Conservation (phyloP, 202 grass and related monocot species). For the Carex arenaria region DNA sequence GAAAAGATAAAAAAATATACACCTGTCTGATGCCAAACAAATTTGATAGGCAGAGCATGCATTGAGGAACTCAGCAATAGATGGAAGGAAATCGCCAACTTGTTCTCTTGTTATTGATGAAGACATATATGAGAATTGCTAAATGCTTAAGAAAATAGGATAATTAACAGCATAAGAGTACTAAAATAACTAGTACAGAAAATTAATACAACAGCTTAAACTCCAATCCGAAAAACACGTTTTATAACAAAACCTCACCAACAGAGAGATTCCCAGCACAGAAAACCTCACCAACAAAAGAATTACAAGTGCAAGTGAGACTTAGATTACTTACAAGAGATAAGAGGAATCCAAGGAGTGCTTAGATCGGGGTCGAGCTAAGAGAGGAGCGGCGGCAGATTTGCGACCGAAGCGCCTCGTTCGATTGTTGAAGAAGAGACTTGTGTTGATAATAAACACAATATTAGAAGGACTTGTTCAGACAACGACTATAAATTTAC, state of each 20-base stretch:
- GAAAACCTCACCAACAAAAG: background rate
- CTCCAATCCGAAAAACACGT: background rate
- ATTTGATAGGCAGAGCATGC: slow-evolving; percentile 72
- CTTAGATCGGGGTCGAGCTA: slow-evolving; percentile 46
- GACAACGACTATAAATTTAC: too few relatives aligned
- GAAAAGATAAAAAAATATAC: slow-evolving; percentile 24
- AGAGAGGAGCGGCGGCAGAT: slow-evolving; percentile 47
- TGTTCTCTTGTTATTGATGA: slow-evolving; percentile 35
- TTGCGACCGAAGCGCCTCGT: slow-evolving; percentile 57
- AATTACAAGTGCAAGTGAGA: background rate
- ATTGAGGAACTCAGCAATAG: slow-evolving; percentile 48
- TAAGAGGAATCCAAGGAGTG: slow-evolving; percentile 89
- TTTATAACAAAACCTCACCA: background rate
- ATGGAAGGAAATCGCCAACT: slow-evolving; percentile 41
- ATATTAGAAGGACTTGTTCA: too few relatives aligned
- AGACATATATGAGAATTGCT: background rate
- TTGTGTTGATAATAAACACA: background rate
- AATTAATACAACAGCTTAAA: background rate
- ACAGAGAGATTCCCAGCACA: background rate
- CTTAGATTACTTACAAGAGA: slow-evolving; percentile 43
- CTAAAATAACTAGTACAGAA: background rate
- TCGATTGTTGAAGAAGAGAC: slow-evolving; percentile 66
- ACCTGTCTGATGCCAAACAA: slow-evolving; percentile 71
- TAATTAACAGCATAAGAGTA: background rate
- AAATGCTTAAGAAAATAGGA: background rate